Conservation (phyloP, 2,329 filamentous ascomycete species). For the Pleoardoris graminearum region DNA sequence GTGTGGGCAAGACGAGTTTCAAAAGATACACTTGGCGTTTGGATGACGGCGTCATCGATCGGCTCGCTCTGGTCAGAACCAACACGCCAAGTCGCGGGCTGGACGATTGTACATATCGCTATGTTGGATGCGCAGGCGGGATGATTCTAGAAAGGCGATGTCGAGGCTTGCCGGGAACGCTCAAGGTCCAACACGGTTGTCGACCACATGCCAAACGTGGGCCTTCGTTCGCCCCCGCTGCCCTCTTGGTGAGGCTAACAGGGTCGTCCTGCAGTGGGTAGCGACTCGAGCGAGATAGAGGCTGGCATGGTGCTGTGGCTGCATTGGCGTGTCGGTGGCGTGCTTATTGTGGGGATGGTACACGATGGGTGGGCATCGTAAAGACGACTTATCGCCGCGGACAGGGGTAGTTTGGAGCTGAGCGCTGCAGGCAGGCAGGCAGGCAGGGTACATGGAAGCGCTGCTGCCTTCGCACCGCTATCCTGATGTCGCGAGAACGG, state of each 20-base stretch:
- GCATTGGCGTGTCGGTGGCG: constrained; percentile 15
- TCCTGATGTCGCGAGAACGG: neutral
- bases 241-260: neutral
- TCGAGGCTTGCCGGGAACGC: constrained; percentile 1
- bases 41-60: neutral
- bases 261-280: neutral
- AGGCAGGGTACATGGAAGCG: neutral
- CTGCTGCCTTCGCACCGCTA: neutral
- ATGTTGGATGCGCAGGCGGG: neutral
- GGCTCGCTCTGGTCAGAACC: neutral
- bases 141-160: neutral
- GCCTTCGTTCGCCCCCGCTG: neutral
- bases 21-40: neutral
- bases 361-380: neutral
- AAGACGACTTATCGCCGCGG: neutral
- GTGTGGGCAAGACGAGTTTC: too few relatives aligned
- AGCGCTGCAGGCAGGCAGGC: neutral
- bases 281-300: neutral
- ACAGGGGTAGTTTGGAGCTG: neutral
- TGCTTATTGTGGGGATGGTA: constrained; percentile 24
- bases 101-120: too few relatives aligned
- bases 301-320: constrained; percentile 12
- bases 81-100: neutral
- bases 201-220: constrained; percentile 1
- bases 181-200: neutral